These are phyloP conservation scores for Xylariaceae sp. DNA, from an alignment of 2,329 filamentous ascomycete species.

Conservation along the genomic window DNA sequence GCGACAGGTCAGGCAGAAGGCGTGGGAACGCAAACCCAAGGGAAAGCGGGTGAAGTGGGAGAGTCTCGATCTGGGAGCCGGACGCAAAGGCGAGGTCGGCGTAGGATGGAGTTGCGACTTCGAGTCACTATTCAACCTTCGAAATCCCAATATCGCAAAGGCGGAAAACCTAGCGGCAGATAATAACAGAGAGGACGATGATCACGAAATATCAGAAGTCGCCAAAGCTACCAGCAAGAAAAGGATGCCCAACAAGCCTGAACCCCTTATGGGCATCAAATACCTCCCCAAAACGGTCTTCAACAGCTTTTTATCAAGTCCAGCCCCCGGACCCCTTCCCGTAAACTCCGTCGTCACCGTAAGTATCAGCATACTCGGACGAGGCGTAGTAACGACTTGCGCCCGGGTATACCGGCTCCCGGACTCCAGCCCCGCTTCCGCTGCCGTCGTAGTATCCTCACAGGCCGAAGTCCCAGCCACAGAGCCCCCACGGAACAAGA, in stretches of 20 bases:
- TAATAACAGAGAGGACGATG: conserved; percentile 19
- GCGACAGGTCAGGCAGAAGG: conserved; percentile 61
- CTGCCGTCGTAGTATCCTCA: conserved; percentile 19
- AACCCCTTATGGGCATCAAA: conserved; percentile 39
- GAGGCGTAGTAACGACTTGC: conserved; percentile 73
- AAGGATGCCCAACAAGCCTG: conserved; percentile 2
- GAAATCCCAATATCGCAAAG: conserved; percentile 25
- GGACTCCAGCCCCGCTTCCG: neutral
- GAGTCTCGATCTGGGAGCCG: conserved; percentile 74
- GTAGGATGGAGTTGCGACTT: conserved; percentile 85
- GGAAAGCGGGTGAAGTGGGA: conserved; percentile 81
- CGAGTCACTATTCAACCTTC: conserved; percentile 66
- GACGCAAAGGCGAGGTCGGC: conserved; percentile 82
- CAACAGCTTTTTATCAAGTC: conserved; percentile 40
- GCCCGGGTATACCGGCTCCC: conserved; percentile 90
- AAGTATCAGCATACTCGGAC: conserved; percentile 69
- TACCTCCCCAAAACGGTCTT: conserved; percentile 50
- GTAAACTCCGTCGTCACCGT: conserved; percentile 62
- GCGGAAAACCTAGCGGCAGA: conserved; percentile 27
- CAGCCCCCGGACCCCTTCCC: conserved; percentile 37
- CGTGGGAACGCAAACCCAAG: conserved; percentile 81
- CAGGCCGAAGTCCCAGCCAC: conserved; percentile 56
- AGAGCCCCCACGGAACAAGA: conserved; percentile 40
- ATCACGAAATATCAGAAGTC: conserved; percentile 14
- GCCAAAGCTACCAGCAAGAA: neutral